These are phyloP conservation scores for Peniophora sp. DNA, from an alignment of 1,284 basidiomycete species.

Conservation along the genomic window DNA sequence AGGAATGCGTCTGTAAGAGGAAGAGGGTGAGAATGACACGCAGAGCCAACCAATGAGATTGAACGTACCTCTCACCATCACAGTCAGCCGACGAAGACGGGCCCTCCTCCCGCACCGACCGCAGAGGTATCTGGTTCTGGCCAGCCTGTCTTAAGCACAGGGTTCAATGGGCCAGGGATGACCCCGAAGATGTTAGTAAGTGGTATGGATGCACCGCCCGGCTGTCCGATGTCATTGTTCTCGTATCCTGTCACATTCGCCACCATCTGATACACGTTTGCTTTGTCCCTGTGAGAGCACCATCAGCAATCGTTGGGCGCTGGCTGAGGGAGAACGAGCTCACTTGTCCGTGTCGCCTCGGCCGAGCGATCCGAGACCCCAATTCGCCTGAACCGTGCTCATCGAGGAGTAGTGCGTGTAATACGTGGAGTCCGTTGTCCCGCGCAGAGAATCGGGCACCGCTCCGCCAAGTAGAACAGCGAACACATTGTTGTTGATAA, in stretches of 20 bases:
- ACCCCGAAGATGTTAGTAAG: constrained; percentile 22
- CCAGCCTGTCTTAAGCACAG: constrained; percentile 20
- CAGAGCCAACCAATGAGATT: too few relatives aligned
- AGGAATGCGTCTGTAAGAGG: too few relatives aligned
- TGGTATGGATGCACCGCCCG: constrained; percentile 10
- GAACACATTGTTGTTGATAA: constrained; percentile 26
- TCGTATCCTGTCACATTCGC: not conserved
- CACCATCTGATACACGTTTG: constrained; percentile 7
- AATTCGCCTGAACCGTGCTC: constrained; percentile 49
- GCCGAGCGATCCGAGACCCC: constrained; percentile 43
- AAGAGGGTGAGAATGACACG: too few relatives aligned
- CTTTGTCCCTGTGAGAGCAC: constrained; percentile 19
- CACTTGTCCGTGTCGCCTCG: constrained; percentile 33
- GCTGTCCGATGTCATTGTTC: not conserved
- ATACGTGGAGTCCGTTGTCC: constrained; percentile 34
- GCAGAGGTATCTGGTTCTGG: constrained; percentile 20
- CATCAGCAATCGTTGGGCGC: constrained; percentile 25
- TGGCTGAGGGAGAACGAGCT: constrained; percentile 29
- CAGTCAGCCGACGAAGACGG: constrained; percentile 18
- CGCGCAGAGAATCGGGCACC: constrained; percentile 20
- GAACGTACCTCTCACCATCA: not conserved
- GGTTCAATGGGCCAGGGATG: constrained; percentile 24
- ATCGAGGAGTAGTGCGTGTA: constrained; percentile 52
- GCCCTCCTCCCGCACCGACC: constrained; percentile 23
- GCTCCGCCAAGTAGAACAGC: constrained; percentile 33